Evolutionary conservation across 2,329 filamentous ascomycete genomes (phyloP), one percentile per base, ranked within the genome.

Genomic region (Pezicula rhizophila): DNA sequence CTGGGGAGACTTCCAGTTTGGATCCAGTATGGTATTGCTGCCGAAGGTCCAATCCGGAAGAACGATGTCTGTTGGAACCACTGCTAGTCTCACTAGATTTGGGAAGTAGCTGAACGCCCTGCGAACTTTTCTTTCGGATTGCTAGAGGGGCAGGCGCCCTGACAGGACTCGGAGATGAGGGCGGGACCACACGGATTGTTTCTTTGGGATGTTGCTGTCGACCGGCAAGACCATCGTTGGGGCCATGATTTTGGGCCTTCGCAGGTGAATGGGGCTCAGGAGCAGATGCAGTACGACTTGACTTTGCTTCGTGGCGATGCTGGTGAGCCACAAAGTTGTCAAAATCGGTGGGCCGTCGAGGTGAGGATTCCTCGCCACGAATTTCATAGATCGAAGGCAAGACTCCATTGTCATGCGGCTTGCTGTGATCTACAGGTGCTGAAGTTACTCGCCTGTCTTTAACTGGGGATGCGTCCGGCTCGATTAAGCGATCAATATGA

Each of bases 401-500:
- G 40, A 50, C 55, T 12, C 50, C 48, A 39, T 33, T 42, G 5
- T 46, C 5, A 28, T 41, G 31, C 2, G 33, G 31, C 14, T 53
- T 38, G 49, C 52, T 57, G 11, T 35, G 43, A 20, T 58, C 52
- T 2, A 50, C 60, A n/a, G 74, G 73, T 23, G 74, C 74, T 49
- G 76, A 79, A 10, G 66, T 67, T 23, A 63, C 61, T 42, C 77
- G 69, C 35, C 66, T 70, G 64, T 64, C 62, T 46, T 35, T 51
- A 46, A 41, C 40, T 10, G 41, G 18, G 25, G 49, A 49, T 15
- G 58, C 58, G 11, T 46, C 42, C 35, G 72, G 71, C 43, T 74
- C 66, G 53, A 82, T 78, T 23, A 82, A 65, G 15, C 73, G 71
- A 62, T 83, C 79, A 11, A 84, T 69, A 52, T 82, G 75, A 8